Evolutionary conservation across 1,139 yeast genomes (phyloP).

Genomic region (Yarrowia galli): DNA sequence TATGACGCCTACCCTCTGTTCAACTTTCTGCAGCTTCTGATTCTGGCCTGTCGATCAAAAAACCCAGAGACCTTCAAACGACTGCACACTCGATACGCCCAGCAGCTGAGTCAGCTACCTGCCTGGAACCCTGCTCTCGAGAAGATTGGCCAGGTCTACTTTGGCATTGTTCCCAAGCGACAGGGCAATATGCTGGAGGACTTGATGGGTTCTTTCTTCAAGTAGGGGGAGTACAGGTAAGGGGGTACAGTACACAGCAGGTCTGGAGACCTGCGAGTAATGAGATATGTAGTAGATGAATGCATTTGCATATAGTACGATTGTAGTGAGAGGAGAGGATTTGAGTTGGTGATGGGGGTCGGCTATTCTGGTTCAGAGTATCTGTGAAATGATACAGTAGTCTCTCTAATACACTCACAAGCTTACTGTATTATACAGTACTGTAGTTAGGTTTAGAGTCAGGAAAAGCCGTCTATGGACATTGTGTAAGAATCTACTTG

Average conservation of each 20-base stretch:
- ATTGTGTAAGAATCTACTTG: too few relatives aligned
- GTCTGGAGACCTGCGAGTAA: too few relatives aligned
- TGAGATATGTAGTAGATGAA: conserved; percentile 2
- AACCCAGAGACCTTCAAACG: conserved; percentile 60
- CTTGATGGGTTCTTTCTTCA: conserved; percentile 80
- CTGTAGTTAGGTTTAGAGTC: too few relatives aligned
- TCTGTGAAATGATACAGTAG: too few relatives aligned
- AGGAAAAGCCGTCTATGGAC: too few relatives aligned
- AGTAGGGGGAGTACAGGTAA: background rate
- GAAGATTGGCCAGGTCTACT: conserved; percentile 59
- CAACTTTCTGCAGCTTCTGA: conserved; percentile 73
- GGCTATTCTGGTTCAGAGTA: too few relatives aligned
- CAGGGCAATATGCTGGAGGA: conserved; percentile 78
- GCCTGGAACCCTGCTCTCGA: conserved; percentile 48
- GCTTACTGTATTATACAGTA: too few relatives aligned
- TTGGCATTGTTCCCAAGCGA: conserved; percentile 64
- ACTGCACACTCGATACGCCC: conserved; percentile 63
- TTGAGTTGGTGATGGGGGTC: too few relatives aligned
- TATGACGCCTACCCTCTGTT: conserved; percentile 55
- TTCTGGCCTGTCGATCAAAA: conserved; percentile 66
- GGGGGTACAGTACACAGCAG: background rate
- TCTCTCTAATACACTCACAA: too few relatives aligned
- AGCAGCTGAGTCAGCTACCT: conserved; percentile 55
- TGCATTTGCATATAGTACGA: conserved; percentile 2
- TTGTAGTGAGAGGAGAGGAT: too few relatives aligned